Base-by-base conservation (phyloP, 1,139 yeast species). In the Diutina rugosa region DNA sequence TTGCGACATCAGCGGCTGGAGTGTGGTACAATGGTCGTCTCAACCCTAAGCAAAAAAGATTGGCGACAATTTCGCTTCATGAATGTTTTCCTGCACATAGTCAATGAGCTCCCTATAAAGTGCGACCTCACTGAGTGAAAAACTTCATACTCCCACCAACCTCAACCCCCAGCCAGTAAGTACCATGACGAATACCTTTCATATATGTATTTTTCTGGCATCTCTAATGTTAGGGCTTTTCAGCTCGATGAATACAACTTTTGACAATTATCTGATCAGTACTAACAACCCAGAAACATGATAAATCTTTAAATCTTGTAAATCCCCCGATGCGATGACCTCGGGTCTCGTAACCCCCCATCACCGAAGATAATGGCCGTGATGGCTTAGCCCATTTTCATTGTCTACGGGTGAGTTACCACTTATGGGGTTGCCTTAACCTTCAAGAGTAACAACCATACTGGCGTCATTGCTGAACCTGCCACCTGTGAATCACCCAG, bases 151-250 rank as follows among this genome's bases (percentile, higher is more conserved):
- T 10, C n/a, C 16, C 12, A 35, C 41, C 5, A 35, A 4, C 3
- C n/a, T 6, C 38, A 8, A 3, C 18, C 5, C 5, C 14, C n/a
- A 18, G 18, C 16, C 28, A 30, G 53, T 49, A 49, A 49, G 53
- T 49, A 32, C 29, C 55, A 70, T 72, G 79, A 76, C 73, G 79
- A 74, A 69, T 65, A 59, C 63, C 65, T 65, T 65, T 59, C 61
- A 62, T 61, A 64, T 71, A 72, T 74, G 79, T 80, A 47, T 80
- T 80, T 78, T 80, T 81, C 85, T 81, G 85, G 85, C 85, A 81
- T 80, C 85, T 81, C 85, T 80, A 81, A 80, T 81, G 81, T 80
- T 80, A 81, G 84, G 68, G 79, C 81, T 72, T 76, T 55, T 55
- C 59, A 51, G 63, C 63, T 78, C 84, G 72, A 78, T 80, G 85